Conservation (phyloP, 192 early-diverging fungal species). For the Coemansia sp. region DNA sequence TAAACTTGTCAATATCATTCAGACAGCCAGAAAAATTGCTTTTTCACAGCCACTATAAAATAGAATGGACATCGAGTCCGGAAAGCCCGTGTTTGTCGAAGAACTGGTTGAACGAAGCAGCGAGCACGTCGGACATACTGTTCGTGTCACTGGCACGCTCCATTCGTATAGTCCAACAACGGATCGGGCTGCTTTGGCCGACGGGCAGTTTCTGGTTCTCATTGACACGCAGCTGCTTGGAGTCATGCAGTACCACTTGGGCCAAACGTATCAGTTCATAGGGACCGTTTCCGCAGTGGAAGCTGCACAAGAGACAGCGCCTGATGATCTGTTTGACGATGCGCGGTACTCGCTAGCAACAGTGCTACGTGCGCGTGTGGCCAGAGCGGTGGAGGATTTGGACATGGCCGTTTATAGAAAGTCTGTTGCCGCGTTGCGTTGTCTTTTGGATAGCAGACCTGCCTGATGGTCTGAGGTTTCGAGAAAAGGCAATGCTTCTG, state of each 20-base stretch:
- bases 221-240: constrained; percentile 34
- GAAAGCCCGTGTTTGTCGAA: constrained; percentile 45
- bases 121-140: constrained; percentile 9
- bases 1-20: background rate
- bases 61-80: constrained; percentile 40
- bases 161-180: constrained; percentile 25
- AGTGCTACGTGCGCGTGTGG: constrained; percentile 31
- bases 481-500: background rate
- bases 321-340: constrained; percentile 27
- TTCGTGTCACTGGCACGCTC: constrained; percentile 37
- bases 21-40: background rate
- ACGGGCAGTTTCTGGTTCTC: constrained; percentile 16
- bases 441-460: constrained; percentile 5
- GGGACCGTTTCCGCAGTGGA: constrained; percentile 6
- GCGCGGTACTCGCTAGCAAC: constrained; percentile 15
- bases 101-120: constrained; percentile 14
- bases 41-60: background rate
- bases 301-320: background rate
- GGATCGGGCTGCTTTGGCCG: constrained; percentile 24
- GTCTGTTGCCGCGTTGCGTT: constrained; percentile 29
- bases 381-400: constrained; percentile 28
- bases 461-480: background rate
- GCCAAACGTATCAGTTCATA: constrained; percentile 48
- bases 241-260: constrained; percentile 26
- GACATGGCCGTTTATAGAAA: constrained; percentile 33